Conservation (phyloP, 768 basidiomycete genomes). For the Porpolomopsis calyptriformis region DNA sequence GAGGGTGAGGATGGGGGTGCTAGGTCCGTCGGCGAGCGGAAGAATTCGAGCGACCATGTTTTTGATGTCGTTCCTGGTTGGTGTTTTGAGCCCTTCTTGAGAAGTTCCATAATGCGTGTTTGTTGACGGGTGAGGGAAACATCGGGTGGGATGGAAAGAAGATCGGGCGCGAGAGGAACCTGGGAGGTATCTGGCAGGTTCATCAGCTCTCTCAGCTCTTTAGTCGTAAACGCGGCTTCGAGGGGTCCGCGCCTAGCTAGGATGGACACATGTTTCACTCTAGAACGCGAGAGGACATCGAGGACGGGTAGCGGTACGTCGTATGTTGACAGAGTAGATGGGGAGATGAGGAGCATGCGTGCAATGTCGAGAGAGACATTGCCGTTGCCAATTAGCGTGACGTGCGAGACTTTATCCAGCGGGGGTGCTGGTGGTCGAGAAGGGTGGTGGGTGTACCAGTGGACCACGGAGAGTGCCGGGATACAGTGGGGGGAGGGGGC, state of each 20-base stretch:
- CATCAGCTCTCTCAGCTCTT: constrained; percentile 84
- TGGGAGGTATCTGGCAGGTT: constrained; percentile 55
- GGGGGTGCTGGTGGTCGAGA: constrained; percentile 43
- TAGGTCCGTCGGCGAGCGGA: constrained; percentile 55
- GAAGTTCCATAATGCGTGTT: constrained; percentile 51
- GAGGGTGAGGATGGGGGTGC: constrained; percentile 16
- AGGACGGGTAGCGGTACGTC: constrained; percentile 75
- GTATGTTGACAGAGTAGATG: constrained; percentile 49
- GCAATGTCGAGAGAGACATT: constrained; percentile 93
- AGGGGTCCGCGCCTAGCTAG: constrained; percentile 79
- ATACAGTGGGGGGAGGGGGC: constrained; percentile 41
- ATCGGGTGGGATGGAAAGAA: constrained; percentile 29
- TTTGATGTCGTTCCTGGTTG: constrained; percentile 40
- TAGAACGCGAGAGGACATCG: constrained; percentile 47
- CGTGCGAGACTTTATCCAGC: constrained; percentile 54
- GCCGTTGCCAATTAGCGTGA: constrained; percentile 85
- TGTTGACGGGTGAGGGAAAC: constrained; percentile 48
- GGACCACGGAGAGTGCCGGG: constrained; percentile 76
- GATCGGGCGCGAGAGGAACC: constrained; percentile 42
- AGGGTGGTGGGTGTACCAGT: constrained; percentile 96
- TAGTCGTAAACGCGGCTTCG: constrained; percentile 84
- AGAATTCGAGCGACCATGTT: constrained; percentile 78
- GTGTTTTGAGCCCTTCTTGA: constrained; percentile 52
- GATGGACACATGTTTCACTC: constrained; percentile 69
- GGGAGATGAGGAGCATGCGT: constrained; percentile 72